Evolutionary conservation across 1,284 basidiomycete genomes (phyloP).

Genomic region (Hypsizygus ulmarius): DNA sequence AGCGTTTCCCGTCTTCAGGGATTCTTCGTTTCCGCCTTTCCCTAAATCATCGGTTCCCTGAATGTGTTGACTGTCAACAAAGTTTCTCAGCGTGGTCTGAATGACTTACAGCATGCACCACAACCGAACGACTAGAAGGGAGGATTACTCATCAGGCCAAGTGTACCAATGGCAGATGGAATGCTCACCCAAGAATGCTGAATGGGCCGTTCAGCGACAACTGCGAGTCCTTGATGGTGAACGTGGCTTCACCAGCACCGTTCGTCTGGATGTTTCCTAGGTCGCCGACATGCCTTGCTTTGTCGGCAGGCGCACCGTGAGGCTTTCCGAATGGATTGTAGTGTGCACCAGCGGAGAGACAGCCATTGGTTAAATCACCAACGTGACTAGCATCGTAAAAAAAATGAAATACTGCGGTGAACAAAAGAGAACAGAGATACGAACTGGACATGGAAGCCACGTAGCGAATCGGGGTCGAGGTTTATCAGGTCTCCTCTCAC

Average conservation of each 20-base stretch:
- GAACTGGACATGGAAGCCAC: conserved; percentile 81
- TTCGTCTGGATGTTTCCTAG: conserved; percentile 74
- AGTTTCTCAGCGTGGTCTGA: too few species aligned
- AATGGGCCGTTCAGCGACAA: conserved; percentile 69
- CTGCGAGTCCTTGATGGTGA: conserved; percentile 58
- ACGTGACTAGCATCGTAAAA: conserved; percentile 44
- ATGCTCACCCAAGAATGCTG: conserved; percentile 65
- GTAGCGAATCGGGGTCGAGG: conserved; percentile 55
- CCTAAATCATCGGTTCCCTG: conserved; percentile 71
- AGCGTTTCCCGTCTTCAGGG: conserved; percentile 70
- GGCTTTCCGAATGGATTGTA: conserved; percentile 69
- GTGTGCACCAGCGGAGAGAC: conserved; percentile 70
- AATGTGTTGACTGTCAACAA: not conserved
- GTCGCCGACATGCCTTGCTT: conserved; percentile 72
- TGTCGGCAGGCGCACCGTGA: conserved; percentile 63
- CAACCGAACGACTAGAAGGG: conserved; percentile 47
- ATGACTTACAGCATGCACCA: conserved; percentile 58
- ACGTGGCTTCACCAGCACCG: conserved; percentile 51
- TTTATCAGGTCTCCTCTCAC: conserved; percentile 62
- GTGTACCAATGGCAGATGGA: not conserved
- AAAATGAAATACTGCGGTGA: not conserved
- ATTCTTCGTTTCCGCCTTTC: conserved; percentile 61
- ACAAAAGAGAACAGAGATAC: conserved; percentile 27
- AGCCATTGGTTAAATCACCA: conserved; percentile 69
- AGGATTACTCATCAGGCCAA: not conserved